A percentile compares a stretch with the other conserved stretches of the same genome.
Evolutionary conservation across 352 stramenopile species (phyloP).

Genomic region (Pythium insidiosum): DNA sequence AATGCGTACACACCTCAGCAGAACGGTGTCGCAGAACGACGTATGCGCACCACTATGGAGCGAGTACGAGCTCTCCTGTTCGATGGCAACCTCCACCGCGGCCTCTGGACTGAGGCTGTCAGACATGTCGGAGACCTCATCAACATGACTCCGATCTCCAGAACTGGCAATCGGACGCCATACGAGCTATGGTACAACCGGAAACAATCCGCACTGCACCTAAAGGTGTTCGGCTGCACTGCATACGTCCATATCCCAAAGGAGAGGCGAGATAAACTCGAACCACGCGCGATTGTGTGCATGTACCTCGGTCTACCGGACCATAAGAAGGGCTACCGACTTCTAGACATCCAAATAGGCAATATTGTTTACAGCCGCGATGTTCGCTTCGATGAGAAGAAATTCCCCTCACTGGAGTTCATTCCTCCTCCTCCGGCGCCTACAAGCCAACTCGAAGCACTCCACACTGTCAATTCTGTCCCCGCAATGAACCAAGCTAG

Average conservation of each 20-base stretch:
- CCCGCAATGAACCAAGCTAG: too few relatives aligned
- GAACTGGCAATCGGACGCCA: background rate
- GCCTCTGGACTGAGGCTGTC: conserved; percentile 8
- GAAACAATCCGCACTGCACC: conserved; percentile 3
- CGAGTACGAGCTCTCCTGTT: conserved; percentile 3
- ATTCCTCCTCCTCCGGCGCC: too few relatives aligned
- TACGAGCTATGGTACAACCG: conserved; percentile 2
- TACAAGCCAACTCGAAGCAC: too few relatives aligned
- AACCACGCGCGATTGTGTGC: conserved; percentile 1
- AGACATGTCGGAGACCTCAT: conserved; percentile 2
- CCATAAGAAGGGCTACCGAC: conserved; percentile 4
- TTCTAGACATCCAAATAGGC: background rate
- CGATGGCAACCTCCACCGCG: conserved; percentile 1
- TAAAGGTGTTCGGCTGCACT: conserved; percentile 9
- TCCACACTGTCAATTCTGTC: too few relatives aligned
- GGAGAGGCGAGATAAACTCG: conserved; percentile 1
- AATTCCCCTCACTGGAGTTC: background rate
- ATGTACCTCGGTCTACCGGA: conserved; percentile 5
- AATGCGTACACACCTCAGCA: conserved; percentile 9
- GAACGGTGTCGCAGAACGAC: conserved; percentile 7
- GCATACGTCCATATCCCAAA: conserved; percentile 3
- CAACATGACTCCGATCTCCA: conserved; percentile 7
- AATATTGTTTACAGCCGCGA: conserved; percentile 5
- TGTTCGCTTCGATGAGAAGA: conserved; percentile 2
- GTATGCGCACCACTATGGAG: conserved; percentile 7